A percentile compares a stretch with the other conserved stretches of the same genome.
Evolutionary conservation across 2,329 filamentous ascomycete species (phyloP).

Genomic region (Sporothrix pallida): DNA sequence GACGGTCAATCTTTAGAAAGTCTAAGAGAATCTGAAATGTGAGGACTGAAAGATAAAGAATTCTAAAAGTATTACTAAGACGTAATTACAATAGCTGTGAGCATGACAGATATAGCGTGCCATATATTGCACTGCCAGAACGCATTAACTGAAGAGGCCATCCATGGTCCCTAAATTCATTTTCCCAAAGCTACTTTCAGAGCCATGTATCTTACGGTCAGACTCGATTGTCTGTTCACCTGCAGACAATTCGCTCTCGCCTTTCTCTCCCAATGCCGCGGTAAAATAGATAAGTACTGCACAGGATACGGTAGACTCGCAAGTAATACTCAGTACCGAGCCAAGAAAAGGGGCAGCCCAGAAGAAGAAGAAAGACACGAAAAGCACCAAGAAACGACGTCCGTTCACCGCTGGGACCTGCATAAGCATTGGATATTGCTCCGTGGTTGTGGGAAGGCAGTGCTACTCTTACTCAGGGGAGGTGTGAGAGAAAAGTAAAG

Average conservation of each 20-base stretch:
- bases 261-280: neutral
- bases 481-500: neutral
- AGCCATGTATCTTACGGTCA: neutral
- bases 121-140: neutral
- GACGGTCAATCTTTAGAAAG: neutral
- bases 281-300: neutral
- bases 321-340: no score
- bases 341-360: neutral
- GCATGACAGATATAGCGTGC: neutral
- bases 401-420: slow-evolving; percentile 5
- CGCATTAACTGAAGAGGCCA: neutral
- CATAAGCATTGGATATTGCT: slow-evolving; percentile 9
- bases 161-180: no score
- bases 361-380: neutral
- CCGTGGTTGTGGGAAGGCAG: neutral
- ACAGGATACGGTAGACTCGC: neutral
- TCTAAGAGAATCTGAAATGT: neutral
- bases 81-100: neutral
- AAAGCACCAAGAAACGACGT: neutral
- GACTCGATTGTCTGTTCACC: slow-evolving; percentile 1
- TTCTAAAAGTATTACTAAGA: neutral
- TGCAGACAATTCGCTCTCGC: neutral
- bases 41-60: neutral
- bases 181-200: neutral
- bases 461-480: neutral